Base-by-base conservation (phyloP, 139 green algal genomes). In the Chlorella sp. region DNA sequence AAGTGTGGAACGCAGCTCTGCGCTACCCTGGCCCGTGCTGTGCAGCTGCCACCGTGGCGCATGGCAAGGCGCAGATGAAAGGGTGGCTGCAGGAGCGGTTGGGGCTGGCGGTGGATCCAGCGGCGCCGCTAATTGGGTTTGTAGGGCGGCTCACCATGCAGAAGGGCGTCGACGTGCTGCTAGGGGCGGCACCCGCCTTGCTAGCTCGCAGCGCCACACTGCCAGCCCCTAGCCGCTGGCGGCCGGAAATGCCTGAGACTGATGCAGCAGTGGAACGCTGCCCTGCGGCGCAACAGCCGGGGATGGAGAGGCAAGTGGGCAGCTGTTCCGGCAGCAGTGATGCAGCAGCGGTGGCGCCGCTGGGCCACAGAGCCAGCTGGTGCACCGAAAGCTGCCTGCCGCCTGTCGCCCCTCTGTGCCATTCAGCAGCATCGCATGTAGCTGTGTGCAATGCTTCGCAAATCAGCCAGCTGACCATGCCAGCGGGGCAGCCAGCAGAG, bases 81-180 rank as follows among this genome's bases (percentile, higher is more conserved):
- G 83, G 84, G 1, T 55, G 78, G 47, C 83, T 98, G 67, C 95
- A 96, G 89, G 28, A 56, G 62, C 55, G 34, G 15, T 76, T 96
- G 69, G 95, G 92, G 17, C 90, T 98, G 44, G 60, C 75, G 0
- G 41, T 86, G 1, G 74, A 93, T 70, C 82, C 90, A 0, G 51
- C 63, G 9, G 87, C 79, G 20, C 92, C 93, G 1, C 84, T 98
- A 44, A 82, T 98, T 64, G 94, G 67, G 2, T 96, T 95, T 86
- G 85, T 98, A 6, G 94, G 95, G 3, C 91, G 95, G 44, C 87
- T 98, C 56, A 93, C 93, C 44, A 60, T 89, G 16, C 95, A 98
- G 85, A 98, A 98, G 86, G 95, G 95, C 16, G 92, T 93, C 47
- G 95, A 98, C 83, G 87, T 97, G 21, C 41, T 98, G 18, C 86